Base-by-base conservation (phyloP, 129 eudicot species). In the Kitagawia praeruptora region DNA sequence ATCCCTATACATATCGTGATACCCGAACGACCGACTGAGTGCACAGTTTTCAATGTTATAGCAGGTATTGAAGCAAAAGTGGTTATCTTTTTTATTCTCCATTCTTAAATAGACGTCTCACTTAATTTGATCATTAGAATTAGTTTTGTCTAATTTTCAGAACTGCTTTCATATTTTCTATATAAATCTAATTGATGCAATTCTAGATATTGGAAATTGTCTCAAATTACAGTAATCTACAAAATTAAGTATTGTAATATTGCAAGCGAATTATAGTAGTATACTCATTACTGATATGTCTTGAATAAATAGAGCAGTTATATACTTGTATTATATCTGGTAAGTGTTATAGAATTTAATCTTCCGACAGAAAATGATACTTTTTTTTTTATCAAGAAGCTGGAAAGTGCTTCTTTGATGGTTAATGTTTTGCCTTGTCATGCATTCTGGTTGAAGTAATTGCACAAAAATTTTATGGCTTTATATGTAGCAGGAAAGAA, bases 21-120 rank as follows among this genome's bases (percentile, higher is more conserved):
- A 76, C 99, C 99, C 27, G 99, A 95, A 88, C 96, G 99, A 42
- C 99, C 99, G 15, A 95, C 97, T 6, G 99, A 95, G 83, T 92
- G 97, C 72, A 88, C 97, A 21, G 92, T 95, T 63, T 92, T 95
- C 81, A 95, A 92, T 84, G 97, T 95, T 47, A 92, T 92, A 84
- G 99, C 99, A 95, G 99, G 99, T 93, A 87, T 39, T 40, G 6
- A 58, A 58, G 56, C 31, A 39, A 77, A 77, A 12, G 15, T 31
- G 21, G 11, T 31, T 4, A 66, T 66, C 12, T 66, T 3, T 13
- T 0, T 40, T 28, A 28, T 64, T 21, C 9, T 13, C 41, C 19
- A 3, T 66, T 66, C 41, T 11, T 31, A 66, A 66, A 66, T 34
- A 66, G 40, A 66, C 13, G 72, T 34, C 41, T 34, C 34, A 58